Base-by-base conservation (phyloP, 2,329 filamentous ascomycete species). In the Sporothrix brunneoviolacea region DNA sequence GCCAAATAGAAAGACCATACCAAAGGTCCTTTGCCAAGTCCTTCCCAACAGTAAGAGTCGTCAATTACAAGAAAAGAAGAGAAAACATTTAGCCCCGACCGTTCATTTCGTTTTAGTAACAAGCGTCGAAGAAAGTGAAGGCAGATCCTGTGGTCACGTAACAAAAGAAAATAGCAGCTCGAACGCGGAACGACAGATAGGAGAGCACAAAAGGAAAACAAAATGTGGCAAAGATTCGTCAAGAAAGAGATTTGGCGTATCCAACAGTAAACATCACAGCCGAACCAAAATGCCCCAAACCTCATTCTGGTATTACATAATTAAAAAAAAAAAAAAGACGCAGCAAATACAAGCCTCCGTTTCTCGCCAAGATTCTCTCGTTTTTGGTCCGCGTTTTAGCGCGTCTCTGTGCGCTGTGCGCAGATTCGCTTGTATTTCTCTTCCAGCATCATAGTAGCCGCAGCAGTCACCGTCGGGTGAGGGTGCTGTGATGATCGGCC, bases 281-380 rank as follows among this genome's bases (percentile, higher is more conserved):
- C 21, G 32, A 45, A 21, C 32, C 42, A 45, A 33, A 27, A 36
- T 36, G 40, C 30, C 39, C 40, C 42, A 35, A 36, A 18, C 42
- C 42, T 36, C 32, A 36, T 21, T 21, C 27, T 45, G 32, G 32
- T 45, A 36, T 36, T 36, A 45, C 42, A 45, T 28, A 44, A 43
- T 4, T 21, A 35, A 9, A 33, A 7, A 43, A n/a, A 28, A 12
- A 5, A 8, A 36, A 37, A 6, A 32, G 19, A 18, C n/a, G 35
- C 13, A 28, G 21, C 10, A 47, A 19, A 47, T 39, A 47, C 16
- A 30, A 16, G 24, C 27, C 24, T 38, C 13, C 19, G 33, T 39
- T 38, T 28, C 24, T 28, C 24, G 24, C 24, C 24, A 6, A 28
- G 10, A 28, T 28, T 28, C 24, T 28, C 24, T 10, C 24, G 10